These are phyloP conservation scores for Mucor circinelloides DNA, from an alignment of 371 early-diverging fungal species.

Conservation along the genomic window DNA sequence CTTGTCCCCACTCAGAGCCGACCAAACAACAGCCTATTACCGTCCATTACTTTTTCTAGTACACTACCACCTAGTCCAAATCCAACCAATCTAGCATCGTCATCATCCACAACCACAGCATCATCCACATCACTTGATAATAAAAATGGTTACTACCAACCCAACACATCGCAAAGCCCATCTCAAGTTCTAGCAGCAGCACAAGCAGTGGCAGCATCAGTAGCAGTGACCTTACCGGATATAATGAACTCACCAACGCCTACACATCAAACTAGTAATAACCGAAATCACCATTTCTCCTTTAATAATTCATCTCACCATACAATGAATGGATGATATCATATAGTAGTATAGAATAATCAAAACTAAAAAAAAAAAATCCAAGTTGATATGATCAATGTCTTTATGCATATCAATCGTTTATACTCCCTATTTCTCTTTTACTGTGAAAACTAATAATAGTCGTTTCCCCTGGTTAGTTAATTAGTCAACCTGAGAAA, in stretches of 20 bases:
- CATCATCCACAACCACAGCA: conserved; percentile 31
- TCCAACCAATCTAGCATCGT: conserved; percentile 25
- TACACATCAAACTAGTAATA: background rate
- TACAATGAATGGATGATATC: background rate
- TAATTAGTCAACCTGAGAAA: background rate
- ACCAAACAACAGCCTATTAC: background rate
- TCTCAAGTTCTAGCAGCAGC: background rate
- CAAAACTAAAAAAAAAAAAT: background rate
- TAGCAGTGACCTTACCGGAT: background rate
- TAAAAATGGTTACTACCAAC: background rate
- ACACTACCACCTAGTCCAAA: conserved; percentile 21
- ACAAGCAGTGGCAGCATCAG: background rate
- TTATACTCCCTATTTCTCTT: background rate
- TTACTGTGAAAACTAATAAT: background rate
- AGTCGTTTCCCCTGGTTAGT: background rate
- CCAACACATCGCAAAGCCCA: background rate
- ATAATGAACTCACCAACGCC: conserved; percentile 1
- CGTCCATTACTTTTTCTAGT: background rate
- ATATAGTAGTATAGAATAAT: background rate
- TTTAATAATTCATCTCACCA: background rate
- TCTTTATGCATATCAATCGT: background rate
- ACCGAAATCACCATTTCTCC: background rate
- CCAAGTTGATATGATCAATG: background rate
- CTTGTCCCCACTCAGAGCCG: conserved; percentile 4
- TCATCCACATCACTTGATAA: conserved; percentile 1